Base-by-base conservation (phyloP, 345 rosid genomes). In the Orychophragmus violaceus region DNA sequence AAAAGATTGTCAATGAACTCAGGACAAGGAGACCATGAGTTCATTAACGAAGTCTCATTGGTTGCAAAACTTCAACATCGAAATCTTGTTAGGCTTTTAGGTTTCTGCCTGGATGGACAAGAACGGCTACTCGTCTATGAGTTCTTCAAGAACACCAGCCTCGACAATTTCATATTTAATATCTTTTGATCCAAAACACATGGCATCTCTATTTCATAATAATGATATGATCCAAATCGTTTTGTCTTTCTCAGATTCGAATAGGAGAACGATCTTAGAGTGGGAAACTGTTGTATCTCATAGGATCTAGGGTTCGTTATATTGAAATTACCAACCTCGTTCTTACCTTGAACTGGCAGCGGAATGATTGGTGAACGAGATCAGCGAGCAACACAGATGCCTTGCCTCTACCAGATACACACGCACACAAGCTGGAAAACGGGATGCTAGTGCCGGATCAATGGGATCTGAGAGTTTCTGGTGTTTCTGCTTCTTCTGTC, bases 11-110 rank as follows among this genome's bases (percentile, higher is more conserved):
- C 81, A 8, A 63, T 5, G 58, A 36, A 24, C 16, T 82, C 84
- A 17, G 58, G 29, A 6, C 86, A 82, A 61, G 86, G 86, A 28
- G 74, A 53, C 9, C 0, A 14, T 36, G 78, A 82, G 69, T 82
- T 84, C 63, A 60, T 68, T 62, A 82, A 80, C 14, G 84, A 82
- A 71, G 71, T 78, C 4, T 24, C 72, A 0, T 33, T 81, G 52
- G 75, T 83, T n/a, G 82, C 78, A 7, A 80, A 56, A 53, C 84
- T 84, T 42, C 88, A 84, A 32, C 85, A 82, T 49, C 77, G 79
- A 50, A 79, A 84, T 51, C 68, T 75, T 55, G 77, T 78, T 66
- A 74, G 67, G 37, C 78, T 74, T 50, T 29, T 70, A n/a, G 76
- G 81, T 63, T 81, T 74, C 52, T 71, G 76, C 62, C 51, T 79